phyloP scores from a whole-genome alignment of 2,329 filamentous ascomycete genomes.

The Penicillium concentricum region DNA sequence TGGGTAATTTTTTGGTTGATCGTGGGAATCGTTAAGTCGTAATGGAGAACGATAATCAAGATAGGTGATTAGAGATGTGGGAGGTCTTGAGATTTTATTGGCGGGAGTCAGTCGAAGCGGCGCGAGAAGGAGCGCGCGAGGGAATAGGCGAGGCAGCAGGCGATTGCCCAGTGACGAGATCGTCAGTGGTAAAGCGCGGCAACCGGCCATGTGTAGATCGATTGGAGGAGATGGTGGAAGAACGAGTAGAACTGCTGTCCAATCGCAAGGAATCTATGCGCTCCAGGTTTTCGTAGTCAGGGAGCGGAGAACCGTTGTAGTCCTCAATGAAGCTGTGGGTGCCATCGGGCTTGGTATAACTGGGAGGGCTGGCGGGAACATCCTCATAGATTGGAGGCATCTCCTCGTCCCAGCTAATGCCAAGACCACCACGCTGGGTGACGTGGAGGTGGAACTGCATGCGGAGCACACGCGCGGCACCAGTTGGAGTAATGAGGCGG shows the following conservation, averaged over 20 bases:
- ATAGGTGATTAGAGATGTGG: neutral
- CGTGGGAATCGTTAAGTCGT: slow-evolving; percentile 8
- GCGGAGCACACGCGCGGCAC: slow-evolving; percentile 82
- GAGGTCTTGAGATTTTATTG: slow-evolving; percentile 9
- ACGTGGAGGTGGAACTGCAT: slow-evolving; percentile 86
- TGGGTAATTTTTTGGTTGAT: slow-evolving; percentile 1
- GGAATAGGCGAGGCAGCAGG: slow-evolving; percentile 18
- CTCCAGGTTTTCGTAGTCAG: slow-evolving; percentile 50
- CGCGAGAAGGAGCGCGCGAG: slow-evolving; percentile 19
- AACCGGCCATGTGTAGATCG: slow-evolving; percentile 20
- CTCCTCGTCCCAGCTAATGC: slow-evolving; percentile 96
- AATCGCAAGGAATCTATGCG: slow-evolving; percentile 40
- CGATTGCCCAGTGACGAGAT: slow-evolving; percentile 25
- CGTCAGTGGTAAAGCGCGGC: slow-evolving; percentile 34
- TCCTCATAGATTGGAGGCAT: slow-evolving; percentile 91
- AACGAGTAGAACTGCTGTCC: slow-evolving; percentile 33
- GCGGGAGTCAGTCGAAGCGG: slow-evolving; percentile 20
- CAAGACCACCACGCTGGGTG: slow-evolving; percentile 80
- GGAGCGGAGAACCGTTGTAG: slow-evolving; percentile 46
- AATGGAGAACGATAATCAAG: slow-evolving; percentile 4
- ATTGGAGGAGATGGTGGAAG: slow-evolving; percentile 31
- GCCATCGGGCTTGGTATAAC: slow-evolving; percentile 53
- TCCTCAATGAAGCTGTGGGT: slow-evolving; percentile 46
- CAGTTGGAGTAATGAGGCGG: slow-evolving; percentile 77
- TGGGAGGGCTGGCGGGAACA: slow-evolving; percentile 80